Evolutionary conservation across 768 basidiomycete genomes (phyloP), one percentile per base, ranked within the genome.

Genomic region (Lentinula aciculospora): DNA sequence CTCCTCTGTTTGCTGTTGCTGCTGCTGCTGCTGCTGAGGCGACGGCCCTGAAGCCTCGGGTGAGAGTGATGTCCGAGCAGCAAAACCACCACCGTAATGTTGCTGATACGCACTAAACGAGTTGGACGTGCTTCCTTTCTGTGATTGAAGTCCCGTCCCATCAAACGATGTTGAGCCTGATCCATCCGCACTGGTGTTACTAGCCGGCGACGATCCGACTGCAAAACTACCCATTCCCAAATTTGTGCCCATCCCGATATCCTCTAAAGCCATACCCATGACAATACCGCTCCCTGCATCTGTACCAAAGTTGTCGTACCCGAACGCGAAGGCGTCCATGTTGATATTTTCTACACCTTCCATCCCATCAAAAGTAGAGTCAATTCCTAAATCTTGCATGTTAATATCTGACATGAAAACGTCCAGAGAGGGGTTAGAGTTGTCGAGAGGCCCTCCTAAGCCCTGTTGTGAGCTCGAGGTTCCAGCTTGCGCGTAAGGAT

Each of bases 201-300:
- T 44, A 23, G 42, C 42, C 42, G 42, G 42, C 21, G 42, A 44
- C 29, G 37, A 25, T 5, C 36, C 23, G 28, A 19, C 6, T n/a
- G 49, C 23, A 51, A 32, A 19, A 51, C 32, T 34, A 15, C 21
- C 21, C 27, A 28, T 19, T 7, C 51, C 51, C 32, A 50, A 34
- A 27, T 54, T 54, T 12, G 36, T 36, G 23, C 44, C 54, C 42
- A 56, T 45, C 3, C 44, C 44, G 10, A 56, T 56, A 31, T 56
- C 54, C 29, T 56, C 54, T n/a, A 56, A 15, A n/a, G 54, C 54
- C 54, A 56, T 56, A 2, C 44, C 44, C 54, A 56, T 56, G 2
- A 56, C 54, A 32, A 56, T 56, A 9, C 54, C 54, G 15, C 27
- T 32, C 27, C 54, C 54, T 44, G 40, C 44, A 42, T 56, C 54